These are phyloP conservation scores for Picea abies DNA, from an alignment of 83 land plant species.

Conservation along the genomic window DNA sequence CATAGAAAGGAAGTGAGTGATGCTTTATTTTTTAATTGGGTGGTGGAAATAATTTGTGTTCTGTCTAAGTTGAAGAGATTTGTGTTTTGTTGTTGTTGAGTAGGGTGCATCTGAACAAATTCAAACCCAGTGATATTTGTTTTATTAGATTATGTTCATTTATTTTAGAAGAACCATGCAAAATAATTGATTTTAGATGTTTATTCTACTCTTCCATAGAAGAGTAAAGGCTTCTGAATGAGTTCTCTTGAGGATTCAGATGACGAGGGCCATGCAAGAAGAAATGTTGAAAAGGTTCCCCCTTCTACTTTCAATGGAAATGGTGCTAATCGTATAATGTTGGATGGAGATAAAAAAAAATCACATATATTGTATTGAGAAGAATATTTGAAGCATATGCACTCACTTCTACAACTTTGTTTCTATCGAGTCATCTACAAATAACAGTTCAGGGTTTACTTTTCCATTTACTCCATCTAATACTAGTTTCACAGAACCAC, in stretches of 20 bases:
- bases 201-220: conserved; percentile 12
- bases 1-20: no score
- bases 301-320: conserved; percentile 16
- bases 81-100: no score
- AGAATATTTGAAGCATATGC: not conserved
- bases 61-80: no score
- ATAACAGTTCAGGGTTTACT: conserved; percentile 11
- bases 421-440: conserved; percentile 9
- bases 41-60: no score
- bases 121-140: no score
- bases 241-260: conserved; percentile 39
- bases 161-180: no score
- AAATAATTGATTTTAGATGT: not conserved
- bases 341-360: conserved; percentile 12
- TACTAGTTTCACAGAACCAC: conserved; percentile 18
- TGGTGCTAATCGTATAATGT: conserved; percentile 25
- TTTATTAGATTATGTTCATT: no score
- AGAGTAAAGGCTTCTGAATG: conserved; percentile 48
- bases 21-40: no score
- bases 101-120: no score
- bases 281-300: not conserved
- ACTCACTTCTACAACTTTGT: not conserved
- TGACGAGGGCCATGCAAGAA: not conserved
- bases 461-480: conserved; percentile 18
- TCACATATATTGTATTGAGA: not conserved